Base-by-base conservation (phyloP, 441 rosid genomes). In the Pelargonium citronellum region DNA sequence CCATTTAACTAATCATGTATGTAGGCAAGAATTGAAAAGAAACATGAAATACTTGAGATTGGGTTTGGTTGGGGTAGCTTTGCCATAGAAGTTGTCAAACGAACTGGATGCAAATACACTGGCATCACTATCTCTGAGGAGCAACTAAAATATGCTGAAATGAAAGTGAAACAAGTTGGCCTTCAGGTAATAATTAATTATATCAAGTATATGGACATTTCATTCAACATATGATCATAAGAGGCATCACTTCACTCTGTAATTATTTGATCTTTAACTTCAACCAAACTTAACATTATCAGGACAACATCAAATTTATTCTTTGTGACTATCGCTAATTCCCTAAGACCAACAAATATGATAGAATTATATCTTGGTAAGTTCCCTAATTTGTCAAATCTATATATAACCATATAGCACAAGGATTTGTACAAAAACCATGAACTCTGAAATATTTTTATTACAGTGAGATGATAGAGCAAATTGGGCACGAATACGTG, bases 61-160 rank as follows among this genome's bases (percentile, higher is more conserved):
- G 97, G 98, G n/a, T 86, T 84, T 15, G 98, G 98, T 17, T 94
- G 97, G 98, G 97, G 97, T 73, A 78, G 89, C 57, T 83, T 92
- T 15, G 96, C 95, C 34, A 83, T 92, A 17, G 95, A 92, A 78
- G 84, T 84, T 66, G 96, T 92, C 62, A 85, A 77, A 75, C 78
- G 77, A 83, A 92, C 98, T 5, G 90, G 93, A 70, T 92, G 98
- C 80, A 86, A 69, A 75, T 90, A 89, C 74, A 87, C 97, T 0
- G 97, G 97, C 65, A 86, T 94, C 73, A 90, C 97, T n/a, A 8
- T 70, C 90, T 4, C 90, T 95, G 0, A 80, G 65, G 88, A 90
- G 74, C 96, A 90, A 55, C 85, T 89, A 37, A 89, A 81, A 66
- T 87, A 75, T 75, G 95, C 93, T 19, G 86, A 89, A 68, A 73